Conservation (phyloP, 2,329 filamentous ascomycete species). For the Akanthomyces lecanii region DNA sequence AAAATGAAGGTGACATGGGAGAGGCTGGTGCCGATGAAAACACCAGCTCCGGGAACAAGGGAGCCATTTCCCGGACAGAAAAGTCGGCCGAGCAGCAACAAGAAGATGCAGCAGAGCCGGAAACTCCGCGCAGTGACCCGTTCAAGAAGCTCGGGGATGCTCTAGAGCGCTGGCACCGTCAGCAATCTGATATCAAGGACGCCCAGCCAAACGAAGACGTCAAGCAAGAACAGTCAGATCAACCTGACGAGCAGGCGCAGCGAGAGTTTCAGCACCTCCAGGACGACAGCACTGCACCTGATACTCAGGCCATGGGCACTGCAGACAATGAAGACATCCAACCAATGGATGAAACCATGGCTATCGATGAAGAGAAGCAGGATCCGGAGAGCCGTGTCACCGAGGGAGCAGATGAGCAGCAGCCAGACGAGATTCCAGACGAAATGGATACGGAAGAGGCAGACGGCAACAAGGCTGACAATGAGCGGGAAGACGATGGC, state of each 20-base stretch:
- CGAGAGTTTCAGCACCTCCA: conserved; percentile 92
- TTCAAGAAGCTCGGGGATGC: conserved; percentile 95
- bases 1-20: conserved; percentile 62
- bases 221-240: conserved; percentile 38
- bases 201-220: conserved; percentile 42
- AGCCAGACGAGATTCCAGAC: conserved; percentile 41
- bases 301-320: conserved; percentile 86
- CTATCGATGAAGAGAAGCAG: conserved; percentile 67
- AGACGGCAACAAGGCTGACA: conserved; percentile 32
- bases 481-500: conserved; percentile 49
- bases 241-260: conserved; percentile 67
- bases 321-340: conserved; percentile 83
- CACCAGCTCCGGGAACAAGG: conserved; percentile 60
- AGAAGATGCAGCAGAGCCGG: conserved; percentile 41
- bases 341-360: conserved; percentile 83
- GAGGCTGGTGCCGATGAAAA: conserved; percentile 62
- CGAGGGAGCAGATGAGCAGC: conserved; percentile 46
- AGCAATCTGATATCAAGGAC: conserved; percentile 75
- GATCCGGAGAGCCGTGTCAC: conserved; percentile 44
- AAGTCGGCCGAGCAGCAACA: conserved; percentile 42
- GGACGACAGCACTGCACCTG: conserved; percentile 75
- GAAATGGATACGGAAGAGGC: conserved; percentile 40
- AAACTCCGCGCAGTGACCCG: conserved; percentile 54
- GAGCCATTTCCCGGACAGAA: conserved; percentile 46
- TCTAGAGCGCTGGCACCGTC: conserved; percentile 86